Conservation (phyloP, 2,329 filamentous ascomycete genomes). For the Talaromyces sp. region DNA sequence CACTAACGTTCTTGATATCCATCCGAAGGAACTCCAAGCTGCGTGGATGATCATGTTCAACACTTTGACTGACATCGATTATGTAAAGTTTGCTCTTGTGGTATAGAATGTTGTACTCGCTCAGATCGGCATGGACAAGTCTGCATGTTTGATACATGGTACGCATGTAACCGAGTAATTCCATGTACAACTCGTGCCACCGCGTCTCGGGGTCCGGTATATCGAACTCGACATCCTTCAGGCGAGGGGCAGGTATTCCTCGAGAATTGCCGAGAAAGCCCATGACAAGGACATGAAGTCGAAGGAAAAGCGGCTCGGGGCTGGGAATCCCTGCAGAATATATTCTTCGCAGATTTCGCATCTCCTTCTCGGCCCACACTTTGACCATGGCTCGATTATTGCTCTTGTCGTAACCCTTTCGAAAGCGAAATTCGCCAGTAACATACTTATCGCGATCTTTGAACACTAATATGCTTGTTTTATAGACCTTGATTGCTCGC, state of each 20-base stretch:
- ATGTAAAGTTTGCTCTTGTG: conserved; percentile 78
- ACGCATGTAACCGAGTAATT: conserved; percentile 84
- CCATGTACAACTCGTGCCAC: conserved; percentile 76
- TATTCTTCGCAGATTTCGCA: conserved; percentile 84
- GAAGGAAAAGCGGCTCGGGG: conserved; percentile 82
- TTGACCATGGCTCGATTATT: conserved; percentile 97
- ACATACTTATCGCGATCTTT: conserved; percentile 97
- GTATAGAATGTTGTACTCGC: conserved; percentile 97
- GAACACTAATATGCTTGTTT: conserved; percentile 95
- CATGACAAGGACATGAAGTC: conserved; percentile 95
- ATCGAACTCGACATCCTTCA: conserved; percentile 77
- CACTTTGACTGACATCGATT: conserved; percentile 96
- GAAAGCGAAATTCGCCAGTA: conserved; percentile 87
- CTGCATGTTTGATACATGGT: conserved; percentile 87
- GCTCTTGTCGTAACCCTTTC: conserved; percentile 85
- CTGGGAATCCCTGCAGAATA: conserved; percentile 81
- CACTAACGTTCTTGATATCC: conserved; percentile 95
- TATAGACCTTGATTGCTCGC: conserved; percentile 96
- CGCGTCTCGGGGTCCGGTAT: conserved; percentile 64
- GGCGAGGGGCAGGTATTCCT: conserved; percentile 80
- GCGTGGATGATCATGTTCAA: conserved; percentile 92
- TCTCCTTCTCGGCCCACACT: conserved; percentile 98
- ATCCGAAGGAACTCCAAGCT: conserved; percentile 92
- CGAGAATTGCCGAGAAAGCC: conserved; percentile 82
- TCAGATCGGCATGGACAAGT: conserved; percentile 92